phyloP scores from a whole-genome alignment of 2,329 filamentous ascomycete genomes.

The Penicillium psychrosexuale region DNA sequence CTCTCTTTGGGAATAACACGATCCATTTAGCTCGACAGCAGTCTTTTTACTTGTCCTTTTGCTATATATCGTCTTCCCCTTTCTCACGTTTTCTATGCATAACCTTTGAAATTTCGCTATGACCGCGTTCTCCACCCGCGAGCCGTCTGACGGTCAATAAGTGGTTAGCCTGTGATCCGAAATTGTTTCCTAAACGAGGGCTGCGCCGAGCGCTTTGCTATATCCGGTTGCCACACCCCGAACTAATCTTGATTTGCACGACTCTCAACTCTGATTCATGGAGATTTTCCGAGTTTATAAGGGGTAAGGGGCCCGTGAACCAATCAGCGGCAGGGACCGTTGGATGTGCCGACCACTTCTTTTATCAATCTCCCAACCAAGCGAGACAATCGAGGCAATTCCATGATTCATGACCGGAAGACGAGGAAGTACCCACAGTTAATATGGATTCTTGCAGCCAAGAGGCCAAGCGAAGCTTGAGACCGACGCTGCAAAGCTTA shows the following conservation, averaged over 20 bases:
- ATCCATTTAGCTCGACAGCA: too few relatives aligned
- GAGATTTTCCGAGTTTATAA: background rate
- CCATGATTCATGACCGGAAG: background rate
- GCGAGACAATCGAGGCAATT: background rate
- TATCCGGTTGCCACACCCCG: background rate
- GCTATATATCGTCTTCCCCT: too few relatives aligned
- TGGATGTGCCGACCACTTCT: too few relatives aligned
- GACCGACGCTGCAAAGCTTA: background rate
- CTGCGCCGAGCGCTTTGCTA: background rate
- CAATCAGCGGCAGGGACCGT: background rate
- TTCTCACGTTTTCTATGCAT: too few relatives aligned
- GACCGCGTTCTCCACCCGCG: background rate
- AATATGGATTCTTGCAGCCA: background rate
- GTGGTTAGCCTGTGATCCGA: background rate
- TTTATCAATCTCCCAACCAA: background rate
- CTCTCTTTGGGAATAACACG: too few relatives aligned
- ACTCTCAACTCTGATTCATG: background rate
- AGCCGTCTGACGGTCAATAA: background rate
- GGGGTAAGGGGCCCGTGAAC: background rate
- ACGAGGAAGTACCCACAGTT: background rate
- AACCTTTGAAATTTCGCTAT: background rate
- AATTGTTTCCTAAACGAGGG: background rate
- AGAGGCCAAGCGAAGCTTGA: slow-evolving; percentile 9
- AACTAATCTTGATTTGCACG: background rate
- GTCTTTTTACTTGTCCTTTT: too few relatives aligned